A percentile compares a stretch with the other conserved stretches of the same genome.
Conservation (phyloP, 805 yeast species). For the Ogataea trehaloabstinens region DNA sequence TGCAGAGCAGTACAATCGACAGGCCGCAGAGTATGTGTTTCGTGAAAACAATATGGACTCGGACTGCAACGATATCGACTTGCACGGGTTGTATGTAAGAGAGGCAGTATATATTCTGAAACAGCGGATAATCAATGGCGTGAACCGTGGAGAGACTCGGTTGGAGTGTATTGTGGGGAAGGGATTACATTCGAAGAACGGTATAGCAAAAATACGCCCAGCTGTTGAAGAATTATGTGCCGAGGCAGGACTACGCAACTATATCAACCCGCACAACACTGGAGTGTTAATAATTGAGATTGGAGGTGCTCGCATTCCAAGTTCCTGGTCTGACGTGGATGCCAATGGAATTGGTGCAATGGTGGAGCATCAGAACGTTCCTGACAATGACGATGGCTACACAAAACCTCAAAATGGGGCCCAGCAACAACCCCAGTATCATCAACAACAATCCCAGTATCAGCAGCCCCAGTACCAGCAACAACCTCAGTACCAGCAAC, state of each 20-base stretch:
- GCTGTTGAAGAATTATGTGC: constrained; percentile 78
- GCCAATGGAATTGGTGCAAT: constrained; percentile 34
- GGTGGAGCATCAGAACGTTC: constrained; percentile 26
- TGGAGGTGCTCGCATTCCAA: constrained; percentile 44
- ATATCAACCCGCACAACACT: constrained; percentile 66
- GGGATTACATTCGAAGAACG: constrained; percentile 79
- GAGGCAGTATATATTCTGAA: constrained; percentile 82
- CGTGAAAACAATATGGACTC: constrained; percentile 85
- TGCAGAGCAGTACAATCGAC: constrained; percentile 68
- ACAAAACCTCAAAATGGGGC: constrained; percentile 8
- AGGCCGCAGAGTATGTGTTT: constrained; percentile 90
- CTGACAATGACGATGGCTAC: constrained; percentile 18
- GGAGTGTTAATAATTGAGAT: constrained; percentile 81
- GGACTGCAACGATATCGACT: constrained; percentile 81
- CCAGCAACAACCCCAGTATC: constrained; percentile 8
- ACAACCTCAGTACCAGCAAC: constrained; percentile 32
- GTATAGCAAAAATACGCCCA: constrained; percentile 85
- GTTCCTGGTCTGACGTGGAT: constrained; percentile 29
- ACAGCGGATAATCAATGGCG: constrained; percentile 66
- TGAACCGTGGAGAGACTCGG: constrained; percentile 54
- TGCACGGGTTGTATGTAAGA: constrained; percentile 87
- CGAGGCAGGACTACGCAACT: constrained; percentile 58
- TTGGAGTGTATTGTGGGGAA: constrained; percentile 89
- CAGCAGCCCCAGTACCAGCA: constrained; percentile 30
- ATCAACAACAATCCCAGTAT: constrained; percentile 21